Evolutionary conservation across 441 rosid genomes (phyloP).

Genomic region (Euphorbia neoarborescens): DNA sequence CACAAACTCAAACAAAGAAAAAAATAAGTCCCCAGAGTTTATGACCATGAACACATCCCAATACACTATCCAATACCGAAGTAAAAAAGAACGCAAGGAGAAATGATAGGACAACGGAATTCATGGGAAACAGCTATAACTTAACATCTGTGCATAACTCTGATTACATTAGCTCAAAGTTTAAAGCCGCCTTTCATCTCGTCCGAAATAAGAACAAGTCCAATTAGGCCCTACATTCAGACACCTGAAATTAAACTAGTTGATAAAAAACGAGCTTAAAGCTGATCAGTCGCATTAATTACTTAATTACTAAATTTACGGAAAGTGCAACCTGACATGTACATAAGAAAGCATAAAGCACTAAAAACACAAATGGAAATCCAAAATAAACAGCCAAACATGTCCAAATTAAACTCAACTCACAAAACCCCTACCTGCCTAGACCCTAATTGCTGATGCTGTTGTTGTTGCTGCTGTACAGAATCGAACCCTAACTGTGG

Average conservation of each 20-base stretch:
- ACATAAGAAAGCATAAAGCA: constrained; percentile 3
- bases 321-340: constrained; percentile 1
- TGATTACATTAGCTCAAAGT: constrained; percentile 13
- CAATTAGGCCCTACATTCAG: constrained; percentile 10
- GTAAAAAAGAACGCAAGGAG: background rate
- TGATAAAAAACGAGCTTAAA: constrained; percentile 8
- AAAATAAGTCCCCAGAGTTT: background rate
- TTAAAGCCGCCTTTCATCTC: constrained; percentile 12
- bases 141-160: background rate
- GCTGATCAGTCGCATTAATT: constrained; percentile 24
- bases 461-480: constrained; percentile 37
- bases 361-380: constrained; percentile 12
- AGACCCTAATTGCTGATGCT: constrained; percentile 34
- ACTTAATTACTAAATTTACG: constrained; percentile 15
- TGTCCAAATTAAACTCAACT: background rate
- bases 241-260: constrained; percentile 7
- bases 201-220: constrained; percentile 17
- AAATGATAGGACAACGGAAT: background rate
- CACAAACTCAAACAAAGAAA: background rate
- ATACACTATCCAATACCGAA: background rate
- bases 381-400: constrained; percentile 16
- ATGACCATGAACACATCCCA: background rate
- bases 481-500: constrained; percentile 60
- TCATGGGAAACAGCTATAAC: background rate
- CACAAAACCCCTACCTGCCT: constrained; percentile 52